Conservation (phyloP, 345 rosid genomes). For the Fremontodendron californicum region DNA sequence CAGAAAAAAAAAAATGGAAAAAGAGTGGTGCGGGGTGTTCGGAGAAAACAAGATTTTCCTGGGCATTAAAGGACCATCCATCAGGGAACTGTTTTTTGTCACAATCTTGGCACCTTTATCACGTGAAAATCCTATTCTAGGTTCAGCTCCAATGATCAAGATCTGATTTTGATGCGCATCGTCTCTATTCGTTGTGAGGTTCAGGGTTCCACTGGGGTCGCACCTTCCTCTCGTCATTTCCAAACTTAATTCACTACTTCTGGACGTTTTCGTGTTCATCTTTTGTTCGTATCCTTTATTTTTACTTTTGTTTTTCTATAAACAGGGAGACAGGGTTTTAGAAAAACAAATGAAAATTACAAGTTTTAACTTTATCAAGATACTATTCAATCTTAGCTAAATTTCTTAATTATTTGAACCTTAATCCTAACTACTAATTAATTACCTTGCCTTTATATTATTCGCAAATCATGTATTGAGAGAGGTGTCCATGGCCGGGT, state of each 20-base stretch:
- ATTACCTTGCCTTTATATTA: background rate
- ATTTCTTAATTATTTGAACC: background rate
- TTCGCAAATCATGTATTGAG: background rate
- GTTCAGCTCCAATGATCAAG: background rate
- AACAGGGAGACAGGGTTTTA: background rate
- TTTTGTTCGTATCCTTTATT: background rate
- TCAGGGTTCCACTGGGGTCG: background rate
- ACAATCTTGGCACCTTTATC: background rate
- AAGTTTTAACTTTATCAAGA: background rate
- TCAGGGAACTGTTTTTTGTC: background rate
- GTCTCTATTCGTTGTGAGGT: background rate
- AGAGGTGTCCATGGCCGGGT: too few relatives aligned
- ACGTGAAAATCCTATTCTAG: background rate
- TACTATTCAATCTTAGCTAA: background rate
- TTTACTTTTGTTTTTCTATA: background rate
- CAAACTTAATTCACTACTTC: background rate
- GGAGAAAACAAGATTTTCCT: background rate
- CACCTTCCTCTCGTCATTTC: background rate
- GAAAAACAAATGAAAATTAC: background rate
- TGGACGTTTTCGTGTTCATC: background rate
- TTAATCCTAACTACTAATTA: background rate
- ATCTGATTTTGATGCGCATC: constrained; percentile 5
- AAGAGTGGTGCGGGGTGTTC: background rate
- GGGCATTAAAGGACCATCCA: background rate
- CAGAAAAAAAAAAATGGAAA: background rate